Evolutionary conservation across 2,329 filamentous ascomycete genomes (phyloP).

Genomic region (Plenodomus biglobosus): DNA sequence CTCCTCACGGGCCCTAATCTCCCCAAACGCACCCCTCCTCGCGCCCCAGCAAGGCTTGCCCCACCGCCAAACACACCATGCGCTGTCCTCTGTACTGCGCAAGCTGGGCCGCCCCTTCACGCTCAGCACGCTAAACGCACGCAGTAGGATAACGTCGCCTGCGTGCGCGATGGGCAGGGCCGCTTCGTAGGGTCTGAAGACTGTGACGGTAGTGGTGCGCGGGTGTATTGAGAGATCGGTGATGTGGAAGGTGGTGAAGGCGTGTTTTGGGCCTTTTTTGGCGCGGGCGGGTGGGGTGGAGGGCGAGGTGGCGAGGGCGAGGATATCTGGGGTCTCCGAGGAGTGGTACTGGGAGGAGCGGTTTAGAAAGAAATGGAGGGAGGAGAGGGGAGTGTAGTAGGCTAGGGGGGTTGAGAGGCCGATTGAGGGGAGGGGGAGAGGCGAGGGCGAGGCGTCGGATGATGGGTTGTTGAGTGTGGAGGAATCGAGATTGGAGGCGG

Average conservation of each 20-base stretch:
- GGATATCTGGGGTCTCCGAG: constrained; percentile 44
- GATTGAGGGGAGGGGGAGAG: constrained; percentile 25
- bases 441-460: constrained; percentile 16
- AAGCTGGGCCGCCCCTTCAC: constrained; percentile 41
- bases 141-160: constrained; percentile 51
- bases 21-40: constrained; percentile 31
- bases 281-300: constrained; percentile 42
- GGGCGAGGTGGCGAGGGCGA: constrained; percentile 47
- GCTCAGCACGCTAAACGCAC: constrained; percentile 48
- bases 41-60: constrained; percentile 32
- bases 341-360: constrained; percentile 40
- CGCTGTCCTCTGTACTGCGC: constrained; percentile 47
- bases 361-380: constrained; percentile 47
- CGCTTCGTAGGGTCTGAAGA: constrained; percentile 49
- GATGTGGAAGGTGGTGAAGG: constrained; percentile 47
- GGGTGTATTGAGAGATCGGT: constrained; percentile 43
- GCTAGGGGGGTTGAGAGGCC: constrained; percentile 46
- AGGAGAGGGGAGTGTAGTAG: constrained; percentile 51
- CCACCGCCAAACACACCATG: constrained; percentile 53
- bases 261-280: constrained; percentile 48
- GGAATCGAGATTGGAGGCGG: constrained; percentile 10
- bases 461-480: constrained; percentile 11
- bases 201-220: constrained; percentile 36
- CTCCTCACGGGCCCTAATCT: constrained; percentile 44
- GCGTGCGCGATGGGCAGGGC: constrained; percentile 45